Percentiles rank a stretch among this genome's conserved stretches.
phyloP scores from a whole-genome alignment of 306 rosid species.

The Begonia loranthoides region DNA sequence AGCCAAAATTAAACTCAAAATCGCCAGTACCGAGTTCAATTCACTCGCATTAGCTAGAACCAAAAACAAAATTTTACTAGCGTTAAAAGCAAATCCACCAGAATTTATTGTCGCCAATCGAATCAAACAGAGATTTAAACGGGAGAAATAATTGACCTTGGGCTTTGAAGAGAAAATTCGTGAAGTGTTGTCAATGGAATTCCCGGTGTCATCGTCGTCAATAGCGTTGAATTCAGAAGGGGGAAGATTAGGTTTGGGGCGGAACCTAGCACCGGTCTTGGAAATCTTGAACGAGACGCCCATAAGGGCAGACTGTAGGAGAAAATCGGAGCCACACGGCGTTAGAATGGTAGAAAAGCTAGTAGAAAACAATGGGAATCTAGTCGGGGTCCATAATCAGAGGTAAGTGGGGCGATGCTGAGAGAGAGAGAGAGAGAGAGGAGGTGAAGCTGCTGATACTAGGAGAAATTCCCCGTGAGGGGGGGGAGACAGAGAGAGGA shows the following conservation, averaged over 20 bases:
- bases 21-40: neutral
- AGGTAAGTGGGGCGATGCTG: too few relatives aligned
- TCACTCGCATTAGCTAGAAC: neutral
- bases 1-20: neutral
- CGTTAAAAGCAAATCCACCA: neutral
- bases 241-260: constrained; percentile 18
- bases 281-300: constrained; percentile 50
- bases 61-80: neutral
- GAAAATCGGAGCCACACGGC: too few relatives aligned
- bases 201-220: constrained; percentile 12
- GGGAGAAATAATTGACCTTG: constrained; percentile 15
- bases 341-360: too few relatives aligned
- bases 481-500: too few relatives aligned
- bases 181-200: constrained; percentile 18
- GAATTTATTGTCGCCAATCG: neutral
- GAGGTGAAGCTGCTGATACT: too few relatives aligned
- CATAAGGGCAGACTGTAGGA: constrained; percentile 9
- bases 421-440: too few relatives aligned
- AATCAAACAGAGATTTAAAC: too few relatives aligned
- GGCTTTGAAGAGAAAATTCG: constrained; percentile 12
- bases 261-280: constrained; percentile 32
- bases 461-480: too few relatives aligned
- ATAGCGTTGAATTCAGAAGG: constrained; percentile 17
- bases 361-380: too few relatives aligned
- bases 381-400: too few relatives aligned